These are phyloP conservation scores for Lentinula detonsa DNA, from an alignment of 768 basidiomycete species.

Conservation along the genomic window DNA sequence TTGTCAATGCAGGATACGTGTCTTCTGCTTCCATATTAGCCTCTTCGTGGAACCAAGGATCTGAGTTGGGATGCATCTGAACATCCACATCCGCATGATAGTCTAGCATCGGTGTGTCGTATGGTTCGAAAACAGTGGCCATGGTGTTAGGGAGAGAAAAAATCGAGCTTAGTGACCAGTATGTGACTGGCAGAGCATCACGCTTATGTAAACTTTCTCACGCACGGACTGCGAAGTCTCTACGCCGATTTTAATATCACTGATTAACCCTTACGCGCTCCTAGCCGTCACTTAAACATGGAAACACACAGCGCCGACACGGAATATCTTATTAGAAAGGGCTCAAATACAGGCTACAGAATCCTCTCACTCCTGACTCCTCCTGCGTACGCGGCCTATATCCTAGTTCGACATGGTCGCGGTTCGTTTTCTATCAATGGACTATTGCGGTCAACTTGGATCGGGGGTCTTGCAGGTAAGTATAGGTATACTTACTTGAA, in stretches of 20 bases:
- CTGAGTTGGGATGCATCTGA: slow-evolving; percentile 48
- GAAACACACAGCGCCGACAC: slow-evolving; percentile 45
- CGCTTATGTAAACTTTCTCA: background rate
- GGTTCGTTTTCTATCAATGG: slow-evolving; percentile 53
- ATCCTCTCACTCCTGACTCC: slow-evolving; percentile 57
- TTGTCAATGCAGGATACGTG: slow-evolving; percentile 18
- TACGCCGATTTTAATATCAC: no score
- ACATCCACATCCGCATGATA: slow-evolving; percentile 52
- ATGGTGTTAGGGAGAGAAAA: slow-evolving; percentile 19
- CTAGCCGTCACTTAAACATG: background rate
- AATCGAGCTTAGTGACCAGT: background rate
- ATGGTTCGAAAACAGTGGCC: slow-evolving; percentile 43
- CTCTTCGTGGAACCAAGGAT: slow-evolving; percentile 49
- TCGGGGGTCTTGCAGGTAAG: slow-evolving; percentile 57
- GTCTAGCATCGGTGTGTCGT: slow-evolving; percentile 63
- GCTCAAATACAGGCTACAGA: slow-evolving; percentile 51
- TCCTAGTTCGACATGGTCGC: slow-evolving; percentile 49
- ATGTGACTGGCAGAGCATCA: background rate
- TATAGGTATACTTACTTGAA: slow-evolving; percentile 3
- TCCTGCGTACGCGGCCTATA: slow-evolving; percentile 50
- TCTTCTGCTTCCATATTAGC: slow-evolving; percentile 55
- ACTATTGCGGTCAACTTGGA: slow-evolving; percentile 67
- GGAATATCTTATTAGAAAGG: slow-evolving; percentile 59
- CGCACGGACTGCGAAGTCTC: background rate
- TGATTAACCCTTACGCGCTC: no score